Evolutionary conservation across 371 early-diverging fungal genomes (phyloP).

Genomic region (Mortierella sp.): DNA sequence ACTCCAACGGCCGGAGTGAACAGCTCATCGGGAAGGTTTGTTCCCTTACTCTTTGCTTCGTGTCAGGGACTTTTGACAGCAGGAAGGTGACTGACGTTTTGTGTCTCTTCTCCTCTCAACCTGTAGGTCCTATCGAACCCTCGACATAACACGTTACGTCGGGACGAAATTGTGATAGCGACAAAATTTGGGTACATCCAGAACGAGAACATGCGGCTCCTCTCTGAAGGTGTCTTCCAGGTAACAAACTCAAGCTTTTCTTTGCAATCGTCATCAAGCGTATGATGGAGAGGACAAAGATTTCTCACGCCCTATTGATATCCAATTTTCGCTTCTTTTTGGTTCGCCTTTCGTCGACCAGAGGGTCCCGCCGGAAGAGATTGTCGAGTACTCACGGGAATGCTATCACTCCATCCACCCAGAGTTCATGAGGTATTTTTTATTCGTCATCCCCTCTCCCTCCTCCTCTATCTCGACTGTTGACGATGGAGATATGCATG

Average conservation of each 20-base stretch:
- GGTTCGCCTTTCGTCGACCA: not conserved
- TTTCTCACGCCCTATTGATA: not conserved
- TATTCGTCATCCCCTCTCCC: not conserved
- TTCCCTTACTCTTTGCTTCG: not conserved
- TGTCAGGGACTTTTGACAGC: not conserved
- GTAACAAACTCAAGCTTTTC: conserved; percentile 10
- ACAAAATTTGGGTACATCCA: conserved; percentile 58
- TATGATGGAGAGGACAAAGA: not conserved
- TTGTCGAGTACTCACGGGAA: conserved; percentile 44
- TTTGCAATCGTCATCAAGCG: not conserved
- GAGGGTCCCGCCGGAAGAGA: conserved; percentile 50
- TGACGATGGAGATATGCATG: not conserved
- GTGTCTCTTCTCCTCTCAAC: too few species aligned
- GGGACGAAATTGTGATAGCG: conserved; percentile 47
- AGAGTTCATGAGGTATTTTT: conserved; percentile 57
- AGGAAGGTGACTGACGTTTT: not conserved
- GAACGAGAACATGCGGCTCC: conserved; percentile 50
- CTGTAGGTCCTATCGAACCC: conserved; percentile 38
- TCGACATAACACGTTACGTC: conserved; percentile 31
- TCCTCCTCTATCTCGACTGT: not conserved
- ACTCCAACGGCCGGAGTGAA: conserved; percentile 51
- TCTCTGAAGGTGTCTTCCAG: conserved; percentile 39
- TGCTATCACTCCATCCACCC: conserved; percentile 58
- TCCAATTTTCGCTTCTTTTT: not conserved
- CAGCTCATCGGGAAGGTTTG: conserved; percentile 52